Base-by-base conservation (phyloP, 768 basidiomycete species). In the Amanita pallidorosea region DNA sequence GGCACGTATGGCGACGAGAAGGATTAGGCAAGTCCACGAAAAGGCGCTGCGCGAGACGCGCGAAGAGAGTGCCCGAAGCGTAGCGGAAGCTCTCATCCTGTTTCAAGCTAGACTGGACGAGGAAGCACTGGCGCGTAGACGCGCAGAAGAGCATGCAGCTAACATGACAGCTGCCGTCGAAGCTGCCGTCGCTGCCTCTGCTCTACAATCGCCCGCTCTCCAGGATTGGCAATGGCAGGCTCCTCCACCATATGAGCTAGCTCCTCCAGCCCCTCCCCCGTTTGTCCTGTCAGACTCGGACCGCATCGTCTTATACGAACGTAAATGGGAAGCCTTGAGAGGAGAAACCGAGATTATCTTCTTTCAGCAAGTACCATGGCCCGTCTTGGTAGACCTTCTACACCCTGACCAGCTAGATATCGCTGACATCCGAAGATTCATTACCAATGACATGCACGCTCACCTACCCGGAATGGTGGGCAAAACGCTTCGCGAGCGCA, bases 301-400 rank as follows among this genome's bases (percentile, higher is more conserved):
- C 11, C 51, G 51, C 12, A 63, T 66, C 49, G 29, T 34, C 13
- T 0, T 61, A 5, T 70, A 70, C 51, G 63, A 67, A n/a, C 57
- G 18, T 38, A 70, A 68, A 49, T 73, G 72, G 72, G 55, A 58
- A 23, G 61, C 61, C 13, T 64, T 72, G 48, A 66, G 63, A 51
- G 53, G 52, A 5, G 57, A 22, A 31, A 47, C 52, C 12, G n/a
- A 45, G 1, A 25, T 61, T 0, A 52, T 69, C 50, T 17, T 57
- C 8, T 65, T 69, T 52, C 43, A 41, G 20, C 60, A 70, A 45
- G 53, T 77, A 46, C 75, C 76, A 8, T 76, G 76, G 76, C 74
- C 76, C 0, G 49, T 68, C 29, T 58, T 75, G 15, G 31, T 40
- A 31, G 36, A 46, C 17, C 43, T 60, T 40, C 36, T 47, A 18